Conservation (phyloP, 306 rosid species). For the Nissolia schottii region DNA sequence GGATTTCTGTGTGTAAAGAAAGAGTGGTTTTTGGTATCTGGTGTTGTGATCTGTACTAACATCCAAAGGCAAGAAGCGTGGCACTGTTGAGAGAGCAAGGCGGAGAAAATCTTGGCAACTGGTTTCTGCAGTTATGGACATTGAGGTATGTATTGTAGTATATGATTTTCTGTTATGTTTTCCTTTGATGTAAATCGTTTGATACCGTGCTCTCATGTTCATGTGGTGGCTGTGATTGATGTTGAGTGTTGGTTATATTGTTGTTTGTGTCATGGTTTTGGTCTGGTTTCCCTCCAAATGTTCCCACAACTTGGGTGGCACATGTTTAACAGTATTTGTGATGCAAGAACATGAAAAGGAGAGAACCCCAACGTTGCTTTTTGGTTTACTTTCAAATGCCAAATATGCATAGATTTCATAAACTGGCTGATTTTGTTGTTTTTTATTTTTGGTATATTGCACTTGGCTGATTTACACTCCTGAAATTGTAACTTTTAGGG, state of each 20-base stretch:
- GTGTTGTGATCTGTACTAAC: slow-evolving; percentile 8
- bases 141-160: slow-evolving; percentile 35
- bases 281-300: not conserved
- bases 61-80: not conserved
- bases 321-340: not conserved
- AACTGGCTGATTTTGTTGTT: not conserved
- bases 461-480: not conserved
- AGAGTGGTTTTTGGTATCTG: not conserved
- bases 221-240: not conserved
- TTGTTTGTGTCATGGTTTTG: not conserved
- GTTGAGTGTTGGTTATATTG: not conserved
- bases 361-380: not conserved
- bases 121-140: slow-evolving; percentile 37
- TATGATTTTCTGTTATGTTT: slow-evolving; percentile 10
- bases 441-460: too few species aligned
- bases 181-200: not conserved
- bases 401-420: not conserved
- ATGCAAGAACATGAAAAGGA: not conserved
- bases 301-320: not conserved
- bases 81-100: not conserved
- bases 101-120: slow-evolving; percentile 13
- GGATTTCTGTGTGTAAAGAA: not conserved
- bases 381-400: not conserved
- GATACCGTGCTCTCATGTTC: not conserved
- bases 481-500: not conserved